Conservation (phyloP, 2,329 filamentous ascomycete species). For the Ophiosphaerella herpotricha region DNA sequence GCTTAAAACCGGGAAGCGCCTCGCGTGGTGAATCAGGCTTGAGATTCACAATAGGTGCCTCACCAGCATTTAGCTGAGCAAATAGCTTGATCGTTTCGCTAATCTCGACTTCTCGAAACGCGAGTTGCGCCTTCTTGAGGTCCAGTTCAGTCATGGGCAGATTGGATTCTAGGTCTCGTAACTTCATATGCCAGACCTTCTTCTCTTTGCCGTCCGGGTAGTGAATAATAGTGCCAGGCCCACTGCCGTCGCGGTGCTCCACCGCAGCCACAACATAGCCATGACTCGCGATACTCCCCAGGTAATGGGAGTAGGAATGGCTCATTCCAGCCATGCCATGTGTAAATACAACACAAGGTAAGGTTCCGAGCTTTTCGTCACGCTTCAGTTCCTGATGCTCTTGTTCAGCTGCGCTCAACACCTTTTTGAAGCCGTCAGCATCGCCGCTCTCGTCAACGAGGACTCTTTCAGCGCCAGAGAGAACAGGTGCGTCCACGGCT, state of each 20-base stretch:
- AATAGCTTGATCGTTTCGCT: slow-evolving; percentile 52
- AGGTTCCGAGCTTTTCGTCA: slow-evolving; percentile 29
- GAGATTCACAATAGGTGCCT: slow-evolving; percentile 39
- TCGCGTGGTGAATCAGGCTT: slow-evolving; percentile 57
- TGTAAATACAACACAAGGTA: slow-evolving; percentile 53
- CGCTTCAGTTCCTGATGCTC: slow-evolving; percentile 31
- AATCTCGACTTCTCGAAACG: slow-evolving; percentile 53
- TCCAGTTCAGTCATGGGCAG: slow-evolving; percentile 40
- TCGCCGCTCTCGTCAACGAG: slow-evolving; percentile 26
- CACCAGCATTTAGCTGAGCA: slow-evolving; percentile 45
- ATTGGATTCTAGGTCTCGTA: slow-evolving; percentile 38
- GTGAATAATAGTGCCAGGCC: slow-evolving; percentile 51
- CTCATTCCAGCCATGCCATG: slow-evolving; percentile 54
- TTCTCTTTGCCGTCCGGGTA: slow-evolving; percentile 36
- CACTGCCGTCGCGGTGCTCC: slow-evolving; percentile 54
- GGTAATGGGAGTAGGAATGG: slow-evolving; percentile 53
- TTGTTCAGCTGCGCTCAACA: slow-evolving; percentile 21
- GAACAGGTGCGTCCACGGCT: slow-evolving; percentile 49
- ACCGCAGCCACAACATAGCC: slow-evolving; percentile 53
- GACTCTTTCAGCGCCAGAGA: slow-evolving; percentile 27
- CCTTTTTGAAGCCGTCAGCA: slow-evolving; percentile 16
- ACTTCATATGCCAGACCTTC: slow-evolving; percentile 45
- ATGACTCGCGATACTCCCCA: slow-evolving; percentile 52
- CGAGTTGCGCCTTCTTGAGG: slow-evolving; percentile 50
- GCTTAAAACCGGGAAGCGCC: slow-evolving; percentile 53